A percentile compares a stretch with the other conserved stretches of the same genome.
These are phyloP conservation scores for Phytophthora syringae DNA, from an alignment of 352 stramenopile genomes.

Conservation along the genomic window DNA sequence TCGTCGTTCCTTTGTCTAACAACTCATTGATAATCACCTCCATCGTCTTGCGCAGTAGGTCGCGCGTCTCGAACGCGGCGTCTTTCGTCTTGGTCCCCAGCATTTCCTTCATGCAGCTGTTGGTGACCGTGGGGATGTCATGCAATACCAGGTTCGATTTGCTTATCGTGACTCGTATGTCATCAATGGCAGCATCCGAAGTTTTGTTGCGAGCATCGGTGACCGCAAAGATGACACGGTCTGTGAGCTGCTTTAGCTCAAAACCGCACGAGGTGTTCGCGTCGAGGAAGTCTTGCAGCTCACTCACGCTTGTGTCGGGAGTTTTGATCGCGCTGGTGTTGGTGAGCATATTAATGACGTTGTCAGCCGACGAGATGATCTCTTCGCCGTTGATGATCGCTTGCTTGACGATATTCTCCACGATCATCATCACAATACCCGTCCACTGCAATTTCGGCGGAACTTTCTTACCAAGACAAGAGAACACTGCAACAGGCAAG, in stretches of 20 bases:
- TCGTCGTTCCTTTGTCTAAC: constrained; percentile 17
- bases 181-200: constrained; percentile 8
- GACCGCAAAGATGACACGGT: constrained; percentile 20
- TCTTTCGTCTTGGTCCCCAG: constrained; percentile 15
- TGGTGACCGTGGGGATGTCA: constrained; percentile 30
- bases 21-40: constrained; percentile 32
- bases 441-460: constrained; percentile 7
- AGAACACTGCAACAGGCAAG: constrained; percentile 9
- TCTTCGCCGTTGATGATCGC: constrained; percentile 24
- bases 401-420: constrained; percentile 30
- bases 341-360: constrained; percentile 26
- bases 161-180: constrained; percentile 22
- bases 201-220: constrained; percentile 26
- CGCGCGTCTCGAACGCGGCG: constrained; percentile 26
- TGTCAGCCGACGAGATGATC: constrained; percentile 23
- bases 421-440: constrained; percentile 19
- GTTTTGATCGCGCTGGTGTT: constrained; percentile 17
- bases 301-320: constrained; percentile 11
- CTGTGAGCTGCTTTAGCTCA: constrained; percentile 27
- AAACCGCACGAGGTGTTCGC: constrained; percentile 24
- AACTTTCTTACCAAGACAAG: constrained; percentile 2
- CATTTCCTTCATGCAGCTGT: constrained; percentile 31
- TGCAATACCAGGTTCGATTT: constrained; percentile 20
- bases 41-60: constrained; percentile 30
- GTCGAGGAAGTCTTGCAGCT: constrained; percentile 25